These are phyloP conservation scores for Spencermartinsiella europaea DNA, from an alignment of 805 yeast species.

Conservation along the genomic window DNA sequence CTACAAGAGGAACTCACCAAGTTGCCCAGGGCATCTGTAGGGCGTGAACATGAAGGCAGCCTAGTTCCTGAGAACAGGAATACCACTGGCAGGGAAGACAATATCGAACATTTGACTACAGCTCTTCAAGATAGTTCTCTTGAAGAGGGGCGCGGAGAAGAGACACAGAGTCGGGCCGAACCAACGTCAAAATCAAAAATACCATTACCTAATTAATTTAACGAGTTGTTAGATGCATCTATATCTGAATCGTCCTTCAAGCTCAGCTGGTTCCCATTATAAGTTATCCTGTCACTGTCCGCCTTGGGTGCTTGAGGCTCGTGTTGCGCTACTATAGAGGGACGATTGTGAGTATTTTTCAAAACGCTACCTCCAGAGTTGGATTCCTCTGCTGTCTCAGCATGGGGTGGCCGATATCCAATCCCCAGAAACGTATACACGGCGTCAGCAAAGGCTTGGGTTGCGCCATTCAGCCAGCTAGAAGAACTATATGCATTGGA, in stretches of 20 bases:
- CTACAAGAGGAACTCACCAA: constrained; percentile 29
- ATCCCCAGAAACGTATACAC: constrained; percentile 27
- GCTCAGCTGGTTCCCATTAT: constrained; percentile 52
- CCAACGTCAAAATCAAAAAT: not conserved
- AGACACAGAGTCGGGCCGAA: too few species aligned
- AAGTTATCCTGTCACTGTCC: constrained; percentile 40
- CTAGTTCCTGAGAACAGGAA: not conserved
- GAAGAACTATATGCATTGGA: constrained; percentile 27
- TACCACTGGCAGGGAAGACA: not conserved
- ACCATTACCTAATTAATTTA: constrained; percentile 1
- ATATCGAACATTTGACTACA: not conserved
- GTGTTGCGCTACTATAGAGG: constrained; percentile 3
- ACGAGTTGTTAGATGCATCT: not conserved
- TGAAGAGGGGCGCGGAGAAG: too few species aligned
- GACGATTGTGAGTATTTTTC: constrained; percentile 6
- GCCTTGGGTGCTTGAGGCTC: not conserved
- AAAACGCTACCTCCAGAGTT: not conserved
- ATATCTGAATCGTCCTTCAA: constrained; percentile 44
- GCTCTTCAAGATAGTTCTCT: not conserved
- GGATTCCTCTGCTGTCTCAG: not conserved
- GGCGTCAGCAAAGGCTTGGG: constrained; percentile 21
- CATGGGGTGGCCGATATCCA: constrained; percentile 11
- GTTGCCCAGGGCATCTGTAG: not conserved
- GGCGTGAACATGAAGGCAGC: too few species aligned
- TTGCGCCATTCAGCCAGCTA: constrained; percentile 14